These are phyloP conservation scores for Dendrobium nobile DNA, from an alignment of 106 monocot genomes.

Conservation along the genomic window DNA sequence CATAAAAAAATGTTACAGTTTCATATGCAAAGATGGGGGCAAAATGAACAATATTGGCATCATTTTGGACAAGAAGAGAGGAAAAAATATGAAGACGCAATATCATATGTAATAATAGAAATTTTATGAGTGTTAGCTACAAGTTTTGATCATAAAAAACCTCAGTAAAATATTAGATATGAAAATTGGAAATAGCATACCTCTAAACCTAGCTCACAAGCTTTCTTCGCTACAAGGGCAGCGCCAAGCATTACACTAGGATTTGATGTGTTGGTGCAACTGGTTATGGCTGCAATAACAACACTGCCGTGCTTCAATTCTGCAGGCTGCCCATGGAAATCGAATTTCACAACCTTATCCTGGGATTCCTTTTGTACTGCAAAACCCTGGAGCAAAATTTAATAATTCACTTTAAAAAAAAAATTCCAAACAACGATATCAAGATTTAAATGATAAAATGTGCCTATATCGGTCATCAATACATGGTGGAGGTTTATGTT, in stretches of 20 bases:
- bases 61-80: not conserved
- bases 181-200: constrained; percentile 14
- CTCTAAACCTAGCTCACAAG: constrained; percentile 74
- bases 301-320: constrained; percentile 61
- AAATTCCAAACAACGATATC: not conserved
- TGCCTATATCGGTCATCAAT: not conserved
- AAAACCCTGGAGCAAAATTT: constrained; percentile 44
- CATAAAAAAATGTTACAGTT: not conserved
- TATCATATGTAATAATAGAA: not conserved
- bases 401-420: not conserved
- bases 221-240: constrained; percentile 71
- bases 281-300: constrained; percentile 75
- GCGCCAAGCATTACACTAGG: constrained; percentile 76
- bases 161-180: not conserved
- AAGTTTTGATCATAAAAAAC: not conserved
- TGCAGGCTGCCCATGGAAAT: constrained; percentile 47
- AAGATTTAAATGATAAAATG: not conserved
- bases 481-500: not conserved
- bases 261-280: constrained; percentile 80
- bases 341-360: constrained; percentile 45
- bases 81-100: not conserved
- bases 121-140: not conserved
- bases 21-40: not conserved
- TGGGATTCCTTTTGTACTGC: constrained; percentile 62
- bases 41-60: constrained; percentile 2